These are phyloP conservation scores for Adansonia grandidieri DNA, from an alignment of 441 rosid genomes.

Conservation along the genomic window DNA sequence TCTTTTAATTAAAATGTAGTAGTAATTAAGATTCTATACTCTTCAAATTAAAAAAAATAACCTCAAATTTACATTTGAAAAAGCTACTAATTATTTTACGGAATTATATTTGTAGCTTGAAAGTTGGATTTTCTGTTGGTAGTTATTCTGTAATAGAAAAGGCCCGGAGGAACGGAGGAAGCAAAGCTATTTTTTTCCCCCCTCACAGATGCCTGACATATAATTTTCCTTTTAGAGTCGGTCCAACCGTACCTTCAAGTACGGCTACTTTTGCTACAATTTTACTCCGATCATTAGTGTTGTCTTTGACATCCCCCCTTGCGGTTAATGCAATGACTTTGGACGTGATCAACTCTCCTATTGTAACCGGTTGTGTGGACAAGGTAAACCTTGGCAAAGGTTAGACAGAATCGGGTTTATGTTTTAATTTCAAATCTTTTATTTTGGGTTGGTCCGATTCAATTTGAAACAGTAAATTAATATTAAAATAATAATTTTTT, in stretches of 20 bases:
- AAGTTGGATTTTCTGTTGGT: conserved; percentile 14
- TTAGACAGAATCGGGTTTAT: too few relatives aligned
- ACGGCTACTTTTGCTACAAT: too few relatives aligned
- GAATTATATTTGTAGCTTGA: background rate
- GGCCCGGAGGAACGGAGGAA: background rate
- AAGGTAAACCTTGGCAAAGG: too few relatives aligned
- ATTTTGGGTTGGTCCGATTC: too few relatives aligned
- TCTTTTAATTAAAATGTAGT: background rate
- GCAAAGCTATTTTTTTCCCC: background rate
- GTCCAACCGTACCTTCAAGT: background rate
- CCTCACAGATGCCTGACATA: background rate
- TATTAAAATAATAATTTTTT: too few relatives aligned
- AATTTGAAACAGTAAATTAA: too few relatives aligned
- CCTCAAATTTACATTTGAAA: background rate
- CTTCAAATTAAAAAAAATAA: background rate
- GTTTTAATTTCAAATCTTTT: too few relatives aligned
- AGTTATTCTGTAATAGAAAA: background rate
- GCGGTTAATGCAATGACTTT: too few relatives aligned
- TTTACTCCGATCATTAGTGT: too few relatives aligned
- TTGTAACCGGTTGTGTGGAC: too few relatives aligned
- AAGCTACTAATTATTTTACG: background rate
- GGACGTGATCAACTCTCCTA: too few relatives aligned
- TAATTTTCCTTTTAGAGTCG: background rate
- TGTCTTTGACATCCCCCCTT: too few relatives aligned
- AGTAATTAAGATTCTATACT: background rate